These are phyloP conservation scores for Cutaneotrichosporon dermatis DNA, from an alignment of 1,284 basidiomycete species.

Conservation along the genomic window DNA sequence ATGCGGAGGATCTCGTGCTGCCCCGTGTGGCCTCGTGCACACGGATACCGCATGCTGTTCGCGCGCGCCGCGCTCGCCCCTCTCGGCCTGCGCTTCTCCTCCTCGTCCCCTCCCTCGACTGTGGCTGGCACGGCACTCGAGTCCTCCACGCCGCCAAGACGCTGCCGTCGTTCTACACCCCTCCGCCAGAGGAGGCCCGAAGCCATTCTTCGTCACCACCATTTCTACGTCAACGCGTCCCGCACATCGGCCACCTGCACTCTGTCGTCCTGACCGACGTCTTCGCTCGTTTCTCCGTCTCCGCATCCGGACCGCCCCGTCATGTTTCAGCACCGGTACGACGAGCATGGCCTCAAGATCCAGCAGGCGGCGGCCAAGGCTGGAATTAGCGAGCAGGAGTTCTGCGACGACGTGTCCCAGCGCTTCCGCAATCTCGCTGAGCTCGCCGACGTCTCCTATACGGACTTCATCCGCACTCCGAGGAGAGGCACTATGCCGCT, in stretches of 20 bases:
- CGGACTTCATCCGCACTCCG: conserved; percentile 80
- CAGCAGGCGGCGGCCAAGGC: conserved; percentile 69
- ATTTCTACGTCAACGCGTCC: conserved; percentile 78
- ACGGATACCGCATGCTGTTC: background rate
- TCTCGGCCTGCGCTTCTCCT: conserved; percentile 3
- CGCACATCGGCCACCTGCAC: conserved; percentile 39
- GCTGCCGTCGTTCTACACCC: conserved; percentile 16
- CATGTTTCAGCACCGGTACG: conserved; percentile 75
- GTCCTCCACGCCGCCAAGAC: background rate
- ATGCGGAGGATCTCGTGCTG: conserved; percentile 1
- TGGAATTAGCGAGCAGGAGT: conserved; percentile 57
- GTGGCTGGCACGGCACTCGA: background rate
- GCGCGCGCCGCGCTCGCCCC: background rate
- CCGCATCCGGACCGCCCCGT: conserved; percentile 55
- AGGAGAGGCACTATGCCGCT: conserved; percentile 60
- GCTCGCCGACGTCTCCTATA: conserved; percentile 63
- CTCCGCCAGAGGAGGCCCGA: conserved; percentile 28
- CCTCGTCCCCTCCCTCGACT: background rate
- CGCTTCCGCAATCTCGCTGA: conserved; percentile 70
- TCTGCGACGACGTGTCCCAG: conserved; percentile 67
- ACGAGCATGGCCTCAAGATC: conserved; percentile 91
- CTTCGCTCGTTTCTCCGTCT: conserved; percentile 69
- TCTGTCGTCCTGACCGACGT: conserved; percentile 55
- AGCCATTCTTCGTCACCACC: conserved; percentile 70
- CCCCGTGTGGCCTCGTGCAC: background rate